Conservation (phyloP, 2,329 filamentous ascomycete genomes). For the Trichoderma koningii region DNA sequence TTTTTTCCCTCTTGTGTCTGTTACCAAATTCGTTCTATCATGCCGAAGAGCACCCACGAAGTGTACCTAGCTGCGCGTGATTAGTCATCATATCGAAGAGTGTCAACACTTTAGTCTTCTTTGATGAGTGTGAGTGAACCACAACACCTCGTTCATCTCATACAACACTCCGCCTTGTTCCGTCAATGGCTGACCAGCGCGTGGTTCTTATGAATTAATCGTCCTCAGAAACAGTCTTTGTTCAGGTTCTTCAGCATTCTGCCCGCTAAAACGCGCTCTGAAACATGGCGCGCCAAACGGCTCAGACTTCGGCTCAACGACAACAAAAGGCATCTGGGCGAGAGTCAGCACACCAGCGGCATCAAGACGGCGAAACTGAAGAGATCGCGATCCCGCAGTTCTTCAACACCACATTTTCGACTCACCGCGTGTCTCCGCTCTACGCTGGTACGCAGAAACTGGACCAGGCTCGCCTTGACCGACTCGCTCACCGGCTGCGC, state of each 20-base stretch:
- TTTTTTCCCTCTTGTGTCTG: background rate
- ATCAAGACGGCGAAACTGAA: constrained; percentile 25
- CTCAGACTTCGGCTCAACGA: constrained; percentile 2
- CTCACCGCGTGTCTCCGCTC: constrained; percentile 57
- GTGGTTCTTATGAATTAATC: background rate
- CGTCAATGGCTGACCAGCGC: constrained; percentile 1
- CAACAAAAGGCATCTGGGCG: background rate
- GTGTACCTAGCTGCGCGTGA: background rate
- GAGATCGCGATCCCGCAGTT: constrained; percentile 45
- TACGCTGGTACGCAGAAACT: constrained; percentile 49
- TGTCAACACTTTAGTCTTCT: background rate
- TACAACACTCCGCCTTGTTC: background rate
- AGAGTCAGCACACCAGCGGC: background rate
- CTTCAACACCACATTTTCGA: constrained; percentile 62
- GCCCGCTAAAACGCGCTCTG: background rate
- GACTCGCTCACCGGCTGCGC: constrained; percentile 52
- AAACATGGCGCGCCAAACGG: constrained; percentile 22
- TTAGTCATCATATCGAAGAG: background rate
- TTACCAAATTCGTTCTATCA: background rate
- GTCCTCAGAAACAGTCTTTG: background rate
- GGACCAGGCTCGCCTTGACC: constrained; percentile 43
- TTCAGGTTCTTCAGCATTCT: background rate
- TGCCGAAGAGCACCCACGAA: background rate
- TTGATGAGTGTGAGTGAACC: background rate
- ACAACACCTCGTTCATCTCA: background rate